Evolutionary conservation across 495 filamentous ascomycete genomes (phyloP).

Genomic region (Cercophora sp.): DNA sequence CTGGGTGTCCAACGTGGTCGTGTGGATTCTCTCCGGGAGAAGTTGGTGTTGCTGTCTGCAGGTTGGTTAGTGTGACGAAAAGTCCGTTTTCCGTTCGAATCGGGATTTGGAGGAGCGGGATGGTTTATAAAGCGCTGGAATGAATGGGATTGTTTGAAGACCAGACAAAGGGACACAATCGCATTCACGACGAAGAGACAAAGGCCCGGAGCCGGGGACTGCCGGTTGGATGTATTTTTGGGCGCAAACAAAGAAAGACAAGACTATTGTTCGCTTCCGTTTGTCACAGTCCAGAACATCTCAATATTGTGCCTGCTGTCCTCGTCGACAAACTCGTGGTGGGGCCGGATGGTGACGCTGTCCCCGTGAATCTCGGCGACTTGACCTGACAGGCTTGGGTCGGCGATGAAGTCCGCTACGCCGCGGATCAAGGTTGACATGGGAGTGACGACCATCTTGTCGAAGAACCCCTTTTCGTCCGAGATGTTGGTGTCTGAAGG

Average conservation of each 20-base stretch:
- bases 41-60: neutral
- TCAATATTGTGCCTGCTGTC: slow-evolving; percentile 49
- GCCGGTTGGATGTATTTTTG: neutral
- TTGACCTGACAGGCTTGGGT: slow-evolving; percentile 40
- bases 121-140: too few relatives aligned
- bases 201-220: neutral
- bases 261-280: slow-evolving; percentile 34
- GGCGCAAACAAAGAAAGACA: neutral
- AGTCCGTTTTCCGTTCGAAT: too few relatives aligned
- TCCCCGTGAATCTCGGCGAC: slow-evolving; percentile 54
- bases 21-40: neutral
- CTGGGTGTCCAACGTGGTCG: too few relatives aligned
- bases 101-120: too few relatives aligned
- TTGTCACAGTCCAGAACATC: slow-evolving; percentile 39
- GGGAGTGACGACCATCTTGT: slow-evolving; percentile 51
- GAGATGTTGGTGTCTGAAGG: slow-evolving; percentile 46
- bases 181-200: too few relatives aligned
- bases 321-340: slow-evolving; percentile 48
- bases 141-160: neutral
- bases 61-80: neutral
- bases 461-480: slow-evolving; percentile 37
- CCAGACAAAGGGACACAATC: too few relatives aligned
- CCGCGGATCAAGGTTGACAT: slow-evolving; percentile 47
- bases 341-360: slow-evolving; percentile 46
- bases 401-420: slow-evolving; percentile 39